Percentiles rank a stretch among this genome's conserved stretches.
These are phyloP conservation scores for Bothriochloa decipiens DNA, from an alignment of 176 grass and related monocot genomes.

Conservation along the genomic window DNA sequence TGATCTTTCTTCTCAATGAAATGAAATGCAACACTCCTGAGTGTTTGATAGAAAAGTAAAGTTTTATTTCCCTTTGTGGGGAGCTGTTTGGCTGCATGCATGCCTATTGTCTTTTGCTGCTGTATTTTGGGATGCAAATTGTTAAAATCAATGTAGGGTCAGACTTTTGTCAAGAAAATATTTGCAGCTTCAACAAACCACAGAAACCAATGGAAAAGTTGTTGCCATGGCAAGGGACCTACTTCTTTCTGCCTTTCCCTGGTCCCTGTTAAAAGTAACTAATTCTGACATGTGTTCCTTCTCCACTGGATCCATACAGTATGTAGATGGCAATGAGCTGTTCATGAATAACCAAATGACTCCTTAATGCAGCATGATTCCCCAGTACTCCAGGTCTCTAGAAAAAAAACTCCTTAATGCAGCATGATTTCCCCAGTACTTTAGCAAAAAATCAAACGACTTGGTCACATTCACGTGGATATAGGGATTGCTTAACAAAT, in stretches of 20 bases:
- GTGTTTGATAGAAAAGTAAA: background rate
- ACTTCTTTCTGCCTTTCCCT: background rate
- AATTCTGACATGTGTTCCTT: background rate
- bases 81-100: background rate
- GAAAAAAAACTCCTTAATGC: background rate
- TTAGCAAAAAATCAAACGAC: background rate
- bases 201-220: background rate
- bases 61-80: background rate
- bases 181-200: background rate
- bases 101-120: background rate
- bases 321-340: background rate
- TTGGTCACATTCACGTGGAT: background rate
- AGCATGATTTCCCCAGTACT: too few relatives aligned
- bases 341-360: background rate
- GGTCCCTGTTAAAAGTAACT: background rate
- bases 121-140: background rate
- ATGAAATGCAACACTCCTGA: background rate
- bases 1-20: background rate
- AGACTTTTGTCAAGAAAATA: background rate
- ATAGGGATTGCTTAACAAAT: slow-evolving; percentile 1
- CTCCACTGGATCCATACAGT: background rate
- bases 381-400: background rate
- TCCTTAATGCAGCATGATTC: background rate
- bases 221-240: background rate
- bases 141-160: background rate